Evolutionary conservation across 441 rosid species (phyloP).

Genomic region (Corymbia citriodora): DNA sequence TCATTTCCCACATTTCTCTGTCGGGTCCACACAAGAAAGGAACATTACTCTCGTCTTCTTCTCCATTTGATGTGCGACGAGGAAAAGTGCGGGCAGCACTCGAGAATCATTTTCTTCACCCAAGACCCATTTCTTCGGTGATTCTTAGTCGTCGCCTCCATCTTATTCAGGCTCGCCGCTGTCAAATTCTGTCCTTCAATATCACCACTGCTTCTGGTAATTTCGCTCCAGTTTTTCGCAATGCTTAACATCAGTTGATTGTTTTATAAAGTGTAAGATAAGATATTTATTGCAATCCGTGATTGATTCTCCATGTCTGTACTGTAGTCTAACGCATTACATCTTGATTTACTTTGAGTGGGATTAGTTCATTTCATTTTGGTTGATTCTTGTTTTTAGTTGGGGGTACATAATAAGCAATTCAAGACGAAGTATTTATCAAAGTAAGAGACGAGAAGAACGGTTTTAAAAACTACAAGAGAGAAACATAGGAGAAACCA

Average conservation of each 20-base stretch:
- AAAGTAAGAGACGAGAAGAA: neutral
- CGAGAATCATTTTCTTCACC: too few species aligned
- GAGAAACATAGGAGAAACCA: too few species aligned
- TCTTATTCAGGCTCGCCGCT: neutral
- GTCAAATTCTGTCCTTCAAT: neutral
- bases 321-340: accelerated
- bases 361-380: neutral
- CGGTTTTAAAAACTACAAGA: neutral
- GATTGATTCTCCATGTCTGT: neutral
- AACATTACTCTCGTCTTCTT: too few species aligned
- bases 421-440: neutral
- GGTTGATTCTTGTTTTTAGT: neutral
- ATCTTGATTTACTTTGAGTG: neutral
- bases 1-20: too few species aligned
- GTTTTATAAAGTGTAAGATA: neutral
- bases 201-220: neutral
- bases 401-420: neutral
- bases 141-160: neutral
- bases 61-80: too few species aligned
- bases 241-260: neutral
- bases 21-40: too few species aligned
- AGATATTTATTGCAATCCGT: neutral
- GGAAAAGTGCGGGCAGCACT: neutral
- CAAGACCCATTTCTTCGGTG: neutral
- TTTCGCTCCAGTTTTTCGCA: neutral